Evolutionary conservation across 805 yeast genomes (phyloP).

Genomic region (Schizosaccharomyces cryophilus): DNA sequence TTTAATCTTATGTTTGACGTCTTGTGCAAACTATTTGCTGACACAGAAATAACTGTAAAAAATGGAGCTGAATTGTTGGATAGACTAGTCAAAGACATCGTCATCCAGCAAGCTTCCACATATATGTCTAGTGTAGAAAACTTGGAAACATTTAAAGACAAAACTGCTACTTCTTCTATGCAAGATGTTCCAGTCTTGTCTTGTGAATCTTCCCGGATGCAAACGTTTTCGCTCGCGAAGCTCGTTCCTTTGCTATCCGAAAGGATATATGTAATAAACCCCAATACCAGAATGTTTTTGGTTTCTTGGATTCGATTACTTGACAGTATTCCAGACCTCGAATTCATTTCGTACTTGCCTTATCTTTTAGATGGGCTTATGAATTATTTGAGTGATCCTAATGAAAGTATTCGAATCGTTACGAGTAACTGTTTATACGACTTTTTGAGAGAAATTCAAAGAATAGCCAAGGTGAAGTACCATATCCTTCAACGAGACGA

Average conservation of each 20-base stretch:
- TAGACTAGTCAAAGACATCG: constrained; percentile 74
- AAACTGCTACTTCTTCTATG: neutral
- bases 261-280: constrained; percentile 75
- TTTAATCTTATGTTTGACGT: constrained; percentile 92
- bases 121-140: constrained; percentile 24
- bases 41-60: constrained; percentile 70
- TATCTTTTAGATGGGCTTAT: constrained; percentile 68
- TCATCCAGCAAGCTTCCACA: constrained; percentile 76
- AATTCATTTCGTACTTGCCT: constrained; percentile 65
- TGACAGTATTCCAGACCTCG: constrained; percentile 79
- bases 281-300: constrained; percentile 71
- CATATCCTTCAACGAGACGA: neutral
- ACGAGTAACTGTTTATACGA: constrained; percentile 56
- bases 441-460: constrained; percentile 54
- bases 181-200: neutral
- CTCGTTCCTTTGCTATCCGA: constrained; percentile 83
- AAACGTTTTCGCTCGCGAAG: constrained; percentile 61
- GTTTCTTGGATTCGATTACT: constrained; percentile 86
- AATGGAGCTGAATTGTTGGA: constrained; percentile 89
- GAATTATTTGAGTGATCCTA: constrained; percentile 55
- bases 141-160: neutral
- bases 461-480: constrained; percentile 44
- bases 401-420: constrained; percentile 65
- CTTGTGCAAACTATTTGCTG: constrained; percentile 69
- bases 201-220: neutral